Evolutionary conservation across 306 rosid species (phyloP).

Genomic region (Casuarina equisetifolia): DNA sequence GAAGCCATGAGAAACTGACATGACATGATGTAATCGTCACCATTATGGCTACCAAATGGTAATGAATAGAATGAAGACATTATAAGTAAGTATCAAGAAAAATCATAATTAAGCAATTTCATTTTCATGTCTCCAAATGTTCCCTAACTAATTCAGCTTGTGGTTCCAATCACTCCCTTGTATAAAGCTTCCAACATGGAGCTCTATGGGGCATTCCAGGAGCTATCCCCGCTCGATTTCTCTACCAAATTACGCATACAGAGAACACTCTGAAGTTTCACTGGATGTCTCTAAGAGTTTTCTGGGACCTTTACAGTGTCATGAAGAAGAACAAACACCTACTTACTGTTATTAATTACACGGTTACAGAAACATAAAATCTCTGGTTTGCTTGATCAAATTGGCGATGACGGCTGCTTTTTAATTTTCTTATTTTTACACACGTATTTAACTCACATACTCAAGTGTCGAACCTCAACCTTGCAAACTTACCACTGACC

Average conservation of each 20-base stretch:
- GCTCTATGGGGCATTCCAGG: background rate
- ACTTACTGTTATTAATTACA: background rate
- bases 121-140: slow-evolving; percentile 5
- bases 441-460: no score
- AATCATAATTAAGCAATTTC: slow-evolving; percentile 2
- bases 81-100: slow-evolving; percentile 19
- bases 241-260: background rate
- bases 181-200: background rate
- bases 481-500: no score
- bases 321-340: background rate
- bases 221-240: no score
- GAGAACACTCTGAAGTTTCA: no score
- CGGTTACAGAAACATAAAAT: background rate
- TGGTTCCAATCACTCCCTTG: background rate
- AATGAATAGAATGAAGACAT: slow-evolving; percentile 9
- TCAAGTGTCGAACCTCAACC: no score
- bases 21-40: slow-evolving; percentile 41
- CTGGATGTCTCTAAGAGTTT: background rate
- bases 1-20: slow-evolving; percentile 41
- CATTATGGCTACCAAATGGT: background rate
- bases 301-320: background rate
- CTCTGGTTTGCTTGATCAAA: background rate
- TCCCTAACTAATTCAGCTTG: slow-evolving; percentile 23
- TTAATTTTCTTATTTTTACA: no score
- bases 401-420: background rate